Percentiles rank a stretch among this genome's conserved stretches.
These are phyloP conservation scores for Stagonosporopsis tanaceti DNA, from an alignment of 2,329 filamentous ascomycete genomes.

Conservation along the genomic window DNA sequence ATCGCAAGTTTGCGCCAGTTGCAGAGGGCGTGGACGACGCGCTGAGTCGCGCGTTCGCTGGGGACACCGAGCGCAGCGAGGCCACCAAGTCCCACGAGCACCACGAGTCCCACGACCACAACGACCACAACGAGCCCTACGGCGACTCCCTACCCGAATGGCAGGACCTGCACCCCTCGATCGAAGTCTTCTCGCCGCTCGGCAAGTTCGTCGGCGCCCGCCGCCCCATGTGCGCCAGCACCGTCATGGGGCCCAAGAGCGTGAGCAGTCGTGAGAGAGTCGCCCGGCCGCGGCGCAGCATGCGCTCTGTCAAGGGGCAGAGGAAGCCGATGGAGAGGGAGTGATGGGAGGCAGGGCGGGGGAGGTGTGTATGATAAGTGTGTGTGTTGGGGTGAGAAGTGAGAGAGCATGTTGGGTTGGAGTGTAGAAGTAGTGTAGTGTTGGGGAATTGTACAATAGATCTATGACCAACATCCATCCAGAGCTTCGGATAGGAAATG, in stretches of 20 bases:
- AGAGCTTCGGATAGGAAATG: no score
- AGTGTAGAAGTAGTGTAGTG: not conserved
- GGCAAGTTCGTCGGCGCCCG: slow-evolving; percentile 79
- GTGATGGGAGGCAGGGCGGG: not conserved
- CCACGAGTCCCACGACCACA: no score
- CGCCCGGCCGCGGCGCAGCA: slow-evolving; percentile 71
- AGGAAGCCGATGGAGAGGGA: slow-evolving; percentile 28
- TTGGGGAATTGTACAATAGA: not conserved
- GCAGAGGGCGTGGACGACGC: slow-evolving; percentile 44
- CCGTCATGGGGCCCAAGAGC: slow-evolving; percentile 64
- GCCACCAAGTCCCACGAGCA: no score
- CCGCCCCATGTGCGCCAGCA: slow-evolving; percentile 74
- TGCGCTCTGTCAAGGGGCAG: slow-evolving; percentile 61
- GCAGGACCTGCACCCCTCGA: slow-evolving; percentile 64
- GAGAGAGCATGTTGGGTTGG: no score
- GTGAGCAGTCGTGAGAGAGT: slow-evolving; percentile 59
- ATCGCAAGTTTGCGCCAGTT: slow-evolving; percentile 31
- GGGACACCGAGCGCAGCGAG: slow-evolving; percentile 1
- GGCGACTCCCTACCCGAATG: slow-evolving; percentile 29
- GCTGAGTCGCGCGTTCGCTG: slow-evolving; percentile 31
- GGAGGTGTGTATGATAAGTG: not conserved
- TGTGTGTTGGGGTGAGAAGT: no score
- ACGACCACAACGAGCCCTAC: not conserved
- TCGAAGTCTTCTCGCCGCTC: slow-evolving; percentile 86
- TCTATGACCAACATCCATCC: not conserved